Percentiles rank a stretch among this genome's conserved stretches.
phyloP scores from a whole-genome alignment of 23 red algal species.

The Porphyridium purpureum region DNA sequence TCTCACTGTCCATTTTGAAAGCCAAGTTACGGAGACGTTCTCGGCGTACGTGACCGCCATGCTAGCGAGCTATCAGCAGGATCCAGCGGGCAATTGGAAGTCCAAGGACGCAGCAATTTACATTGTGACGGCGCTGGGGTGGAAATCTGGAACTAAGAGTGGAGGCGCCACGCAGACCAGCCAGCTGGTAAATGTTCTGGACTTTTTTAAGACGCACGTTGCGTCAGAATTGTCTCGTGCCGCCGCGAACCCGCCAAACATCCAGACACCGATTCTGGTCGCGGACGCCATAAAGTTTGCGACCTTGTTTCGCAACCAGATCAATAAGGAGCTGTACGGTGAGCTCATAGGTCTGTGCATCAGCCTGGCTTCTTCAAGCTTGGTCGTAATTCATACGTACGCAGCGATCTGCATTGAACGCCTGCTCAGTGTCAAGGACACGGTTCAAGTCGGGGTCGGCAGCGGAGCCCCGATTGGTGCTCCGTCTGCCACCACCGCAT shows the following conservation, averaged over 20 bases:
- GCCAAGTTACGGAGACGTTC: slow-evolving; percentile 39
- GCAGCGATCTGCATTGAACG: slow-evolving; percentile 76
- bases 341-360: slow-evolving; percentile 11
- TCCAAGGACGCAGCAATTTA: slow-evolving; percentile 77
- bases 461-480: background rate
- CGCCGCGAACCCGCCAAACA: slow-evolving; percentile 8
- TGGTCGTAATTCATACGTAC: slow-evolving; percentile 71
- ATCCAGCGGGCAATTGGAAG: slow-evolving; percentile 44
- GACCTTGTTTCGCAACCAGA: slow-evolving; percentile 77
- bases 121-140: slow-evolving; percentile 86
- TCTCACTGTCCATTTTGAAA: slow-evolving; percentile 57
- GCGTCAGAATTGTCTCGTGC: slow-evolving; percentile 24
- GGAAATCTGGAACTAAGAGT: slow-evolving; percentile 59
- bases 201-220: slow-evolving; percentile 66
- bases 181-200: slow-evolving; percentile 37
- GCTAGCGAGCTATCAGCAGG: slow-evolving; percentile 13
- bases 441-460: background rate
- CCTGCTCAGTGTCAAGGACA: slow-evolving; percentile 30
- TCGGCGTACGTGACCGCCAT: slow-evolving; percentile 46
- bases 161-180: slow-evolving; percentile 67
- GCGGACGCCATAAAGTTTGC: slow-evolving; percentile 88
- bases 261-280: slow-evolving; percentile 52
- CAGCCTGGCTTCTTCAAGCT: slow-evolving; percentile 24
- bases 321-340: slow-evolving; percentile 18
- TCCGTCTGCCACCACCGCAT: slow-evolving; percentile 10